These are phyloP conservation scores for Dioszegia crocea DNA, from an alignment of 768 basidiomycete species.

Conservation along the genomic window DNA sequence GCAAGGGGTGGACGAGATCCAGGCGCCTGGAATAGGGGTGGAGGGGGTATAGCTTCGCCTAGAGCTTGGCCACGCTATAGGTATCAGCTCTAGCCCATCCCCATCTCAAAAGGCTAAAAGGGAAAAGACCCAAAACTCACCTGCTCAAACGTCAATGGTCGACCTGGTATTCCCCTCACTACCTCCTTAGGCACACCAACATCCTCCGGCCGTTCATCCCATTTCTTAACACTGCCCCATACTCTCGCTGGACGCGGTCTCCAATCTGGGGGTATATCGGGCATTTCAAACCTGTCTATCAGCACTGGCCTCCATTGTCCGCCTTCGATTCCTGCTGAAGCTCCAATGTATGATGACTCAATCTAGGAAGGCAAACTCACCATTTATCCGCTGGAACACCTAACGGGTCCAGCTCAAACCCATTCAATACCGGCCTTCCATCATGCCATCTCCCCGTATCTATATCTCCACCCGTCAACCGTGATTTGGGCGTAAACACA, in stretches of 20 bases:
- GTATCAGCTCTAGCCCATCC: too few species aligned
- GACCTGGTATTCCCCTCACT: conserved; percentile 52
- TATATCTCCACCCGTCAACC: background rate
- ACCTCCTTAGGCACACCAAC: conserved; percentile 31
- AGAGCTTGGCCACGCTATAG: conserved; percentile 73
- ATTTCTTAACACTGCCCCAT: conserved; percentile 56
- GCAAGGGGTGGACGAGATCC: too few species aligned
- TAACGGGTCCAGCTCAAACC: conserved; percentile 63
- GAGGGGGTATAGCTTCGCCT: conserved; percentile 54
- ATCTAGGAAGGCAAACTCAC: conserved; percentile 14
- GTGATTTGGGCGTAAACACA: background rate
- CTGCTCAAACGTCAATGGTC: conserved; percentile 66
- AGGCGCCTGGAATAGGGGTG: background rate
- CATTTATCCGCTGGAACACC: conserved; percentile 48
- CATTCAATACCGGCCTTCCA: conserved; percentile 66
- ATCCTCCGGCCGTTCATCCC: conserved; percentile 32
- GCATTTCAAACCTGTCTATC: conserved; percentile 68
- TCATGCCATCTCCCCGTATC: conserved; percentile 60
- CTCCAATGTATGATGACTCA: too few species aligned
- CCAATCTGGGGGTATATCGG: conserved; percentile 80
- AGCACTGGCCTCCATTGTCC: too few species aligned
- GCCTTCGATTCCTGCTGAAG: background rate
- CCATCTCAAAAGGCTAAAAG: too few species aligned
- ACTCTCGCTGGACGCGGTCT: conserved; percentile 74
- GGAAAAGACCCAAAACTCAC: too few species aligned